Evolutionary conservation across 108 stramenopile species (phyloP), one percentile per base, ranked within the genome.

Genomic region (Mayamaea pseudoterrestris): DNA sequence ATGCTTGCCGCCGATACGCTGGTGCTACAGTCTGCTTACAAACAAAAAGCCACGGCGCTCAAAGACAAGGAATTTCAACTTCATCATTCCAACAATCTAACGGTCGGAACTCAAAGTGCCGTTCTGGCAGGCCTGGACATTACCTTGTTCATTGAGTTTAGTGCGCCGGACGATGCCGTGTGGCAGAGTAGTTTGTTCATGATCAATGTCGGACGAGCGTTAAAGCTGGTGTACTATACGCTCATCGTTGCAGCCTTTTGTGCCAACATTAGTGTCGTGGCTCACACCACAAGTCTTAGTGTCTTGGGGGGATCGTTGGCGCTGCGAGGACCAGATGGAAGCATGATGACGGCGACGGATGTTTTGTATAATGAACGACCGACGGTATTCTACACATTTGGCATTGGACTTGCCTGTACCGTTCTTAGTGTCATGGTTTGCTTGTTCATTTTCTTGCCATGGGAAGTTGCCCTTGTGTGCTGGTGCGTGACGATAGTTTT

Each of bases 41-140:
- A 84, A 54, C 93, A 93, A 57, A 80, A 89, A 44, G 85, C 85
- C 1, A 93, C 88, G 17, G 81, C 81, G 6, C 53, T 93, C 23
- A 93, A 90, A 52, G 93, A 93, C 54, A 93, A 93, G 61, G 92
- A 93, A 61, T 93, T 93, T 65, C 78, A 84, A 54, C 60, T 93
- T 21, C 92, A 93, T 49, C 82, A 87, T 66, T 61, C 66, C 35
- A 93, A 93, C 60, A 39, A 53, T 43, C 52, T 48, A 28, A 88
- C 86, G 0, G 86, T 93, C 27, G 87, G 92, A 1, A 93, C 92
- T 28, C 87, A 89, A 54, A 87, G 87, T 6, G 87, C 92, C 16
- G 86, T 93, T 0, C 59, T 93, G 48, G 86, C 92, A 9, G 84
- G 84, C 24, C 55, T 89, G n/a, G 83, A 89, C 50, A 71, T 89